phyloP scores from a whole-genome alignment of 768 basidiomycete genomes.

The Kwoniella sp. region DNA sequence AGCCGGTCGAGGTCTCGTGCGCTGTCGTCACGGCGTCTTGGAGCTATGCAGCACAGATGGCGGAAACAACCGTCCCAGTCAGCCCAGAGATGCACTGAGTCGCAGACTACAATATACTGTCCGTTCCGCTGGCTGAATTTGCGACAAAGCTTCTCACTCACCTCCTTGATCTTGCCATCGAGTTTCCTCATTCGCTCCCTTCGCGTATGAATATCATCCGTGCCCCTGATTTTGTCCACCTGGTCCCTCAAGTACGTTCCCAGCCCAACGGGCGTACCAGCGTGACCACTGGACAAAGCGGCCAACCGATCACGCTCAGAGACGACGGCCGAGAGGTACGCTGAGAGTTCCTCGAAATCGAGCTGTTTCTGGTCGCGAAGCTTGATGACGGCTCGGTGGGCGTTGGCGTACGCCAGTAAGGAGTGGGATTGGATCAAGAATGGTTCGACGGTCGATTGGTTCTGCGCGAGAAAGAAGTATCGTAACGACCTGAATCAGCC shows the following conservation, averaged over 20 bases:
- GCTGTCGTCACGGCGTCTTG: slow-evolving; percentile 95
- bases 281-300: slow-evolving; percentile 84
- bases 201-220: slow-evolving; percentile 87
- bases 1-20: slow-evolving; percentile 93
- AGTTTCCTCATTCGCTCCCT: slow-evolving; percentile 92
- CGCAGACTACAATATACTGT: no score
- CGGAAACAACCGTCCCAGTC: no score
- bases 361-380: slow-evolving; percentile 97
- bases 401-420: slow-evolving; percentile 86
- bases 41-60: slow-evolving; percentile 61
- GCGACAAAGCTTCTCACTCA: slow-evolving; percentile 52
- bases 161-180: slow-evolving; percentile 94
- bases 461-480: slow-evolving; percentile 62
- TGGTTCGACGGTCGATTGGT: slow-evolving; percentile 86
- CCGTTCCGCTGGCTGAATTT: no score
- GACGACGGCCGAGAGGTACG: slow-evolving; percentile 90
- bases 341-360: slow-evolving; percentile 95
- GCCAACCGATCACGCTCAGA: slow-evolving; percentile 89
- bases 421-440: slow-evolving; percentile 88
- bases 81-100: no score
- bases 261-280: slow-evolving; percentile 71
- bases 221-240: slow-evolving; percentile 86
- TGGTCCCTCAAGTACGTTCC: slow-evolving; percentile 88
- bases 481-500: neutral
- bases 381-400: slow-evolving; percentile 90